phyloP scores from a whole-genome alignment of 78 protist species.

The Pelomyxa schiedti region DNA sequence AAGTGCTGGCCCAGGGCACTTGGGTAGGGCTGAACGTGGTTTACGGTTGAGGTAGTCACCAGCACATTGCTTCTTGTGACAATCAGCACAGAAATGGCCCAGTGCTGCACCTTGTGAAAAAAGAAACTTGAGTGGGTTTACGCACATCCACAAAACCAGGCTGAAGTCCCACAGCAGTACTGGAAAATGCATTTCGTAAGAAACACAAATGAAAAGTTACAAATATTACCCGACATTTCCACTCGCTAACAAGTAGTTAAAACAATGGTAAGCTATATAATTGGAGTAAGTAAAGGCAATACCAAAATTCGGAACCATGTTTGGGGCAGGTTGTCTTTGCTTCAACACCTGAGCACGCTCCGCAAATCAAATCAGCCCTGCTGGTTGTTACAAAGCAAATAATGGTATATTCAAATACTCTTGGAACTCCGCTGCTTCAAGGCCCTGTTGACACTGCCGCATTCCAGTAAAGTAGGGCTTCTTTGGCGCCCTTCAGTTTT shows the following conservation, averaged over 20 bases:
- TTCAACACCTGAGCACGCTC: not conserved
- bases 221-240: too few species aligned
- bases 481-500: too few species aligned
- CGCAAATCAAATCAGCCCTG: not conserved
- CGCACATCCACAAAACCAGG: not conserved
- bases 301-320: not conserved
- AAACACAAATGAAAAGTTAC: too few species aligned
- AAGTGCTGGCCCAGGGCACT: not conserved
- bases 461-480: not conserved
- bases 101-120: not conserved
- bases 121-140: not conserved
- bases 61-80: not conserved
- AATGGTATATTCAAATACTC: not conserved
- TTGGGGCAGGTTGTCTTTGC: not conserved
- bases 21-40: not conserved
- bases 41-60: not conserved
- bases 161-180: not conserved
- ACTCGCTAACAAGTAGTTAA: too few species aligned
- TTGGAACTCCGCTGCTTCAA: not conserved
- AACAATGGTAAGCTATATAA: not conserved
- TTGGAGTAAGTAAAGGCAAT: not conserved
- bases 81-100: not conserved
- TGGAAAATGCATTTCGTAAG: not conserved
- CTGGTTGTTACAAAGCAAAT: not conserved
- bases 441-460: not conserved